These are phyloP conservation scores for Corymbia citriodora DNA, from an alignment of 441 rosid species.

Conservation along the genomic window DNA sequence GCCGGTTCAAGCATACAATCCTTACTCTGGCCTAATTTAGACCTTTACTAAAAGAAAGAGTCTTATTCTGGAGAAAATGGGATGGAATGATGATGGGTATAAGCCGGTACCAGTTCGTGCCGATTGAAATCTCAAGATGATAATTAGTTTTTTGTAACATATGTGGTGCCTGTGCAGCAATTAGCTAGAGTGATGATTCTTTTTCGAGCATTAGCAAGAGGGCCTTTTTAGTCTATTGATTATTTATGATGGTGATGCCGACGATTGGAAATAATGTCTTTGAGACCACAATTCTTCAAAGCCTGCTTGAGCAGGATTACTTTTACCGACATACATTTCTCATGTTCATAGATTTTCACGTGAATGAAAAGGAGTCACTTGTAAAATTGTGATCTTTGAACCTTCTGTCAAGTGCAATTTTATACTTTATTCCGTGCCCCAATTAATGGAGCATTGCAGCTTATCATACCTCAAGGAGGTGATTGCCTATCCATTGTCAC, in stretches of 20 bases:
- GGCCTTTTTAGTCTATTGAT: slow-evolving; percentile 15
- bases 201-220: slow-evolving; percentile 28
- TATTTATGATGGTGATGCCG: neutral
- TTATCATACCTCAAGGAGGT: neutral
- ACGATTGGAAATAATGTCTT: neutral
- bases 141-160: slow-evolving; percentile 32
- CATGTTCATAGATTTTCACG: neutral
- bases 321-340: neutral
- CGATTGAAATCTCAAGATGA: neutral
- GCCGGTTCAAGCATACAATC: slow-evolving; percentile 75
- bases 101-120: neutral
- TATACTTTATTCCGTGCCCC: neutral
- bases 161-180: slow-evolving; percentile 46
- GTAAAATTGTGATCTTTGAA: neutral
- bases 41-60: neutral
- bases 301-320: neutral
- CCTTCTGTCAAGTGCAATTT: neutral
- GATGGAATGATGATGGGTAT: neutral
- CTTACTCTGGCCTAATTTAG: slow-evolving; percentile 54
- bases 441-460: neutral
- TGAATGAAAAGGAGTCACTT: neutral
- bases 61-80: slow-evolving; percentile 5
- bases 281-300: neutral
- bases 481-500: neutral
- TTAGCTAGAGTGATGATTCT: slow-evolving; percentile 41